Base-by-base conservation (phyloP, 768 basidiomycete species). In the Amanita thiersii region DNA sequence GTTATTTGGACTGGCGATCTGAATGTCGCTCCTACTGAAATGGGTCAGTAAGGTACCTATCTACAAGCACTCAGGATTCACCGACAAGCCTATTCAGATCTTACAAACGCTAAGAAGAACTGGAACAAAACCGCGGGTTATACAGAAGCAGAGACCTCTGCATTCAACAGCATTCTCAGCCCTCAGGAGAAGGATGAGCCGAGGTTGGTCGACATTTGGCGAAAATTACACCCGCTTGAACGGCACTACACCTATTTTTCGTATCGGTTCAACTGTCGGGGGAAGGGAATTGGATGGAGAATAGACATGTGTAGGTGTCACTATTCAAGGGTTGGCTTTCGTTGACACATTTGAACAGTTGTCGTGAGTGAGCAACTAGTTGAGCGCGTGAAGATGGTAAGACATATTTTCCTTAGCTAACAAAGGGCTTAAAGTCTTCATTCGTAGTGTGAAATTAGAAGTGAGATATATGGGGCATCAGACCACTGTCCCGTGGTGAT, bases 61-160 rank as follows among this genome's bases (percentile, higher is more conserved):
- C 34, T 25, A 23, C 24, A 9, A 12, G 17, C 14, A 12, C 14
- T 36, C 10, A 17, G 5, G 6, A 23, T 15, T 34, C 25, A 18
- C 34, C 23, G 37, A 35, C 11, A 36, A 7, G 3, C 14, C 8
- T 44, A 19, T 23, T 12, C 47, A 86, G 86, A 89, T 55, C 70
- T 89, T 12, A 50, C 76, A 8, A 81, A 87, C 49, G 61, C 80
- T 0, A 78, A 80, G 43, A 50, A 66, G 37, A 89, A 90, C 53
- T 90, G 86, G 86, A 90, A 92, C 59, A 92, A 92, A 56, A 79
- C 83, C 0, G 66, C 89, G 1, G 89, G 89, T 0, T 87, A 88
- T 56, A 92, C 89, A 0, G 77, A 86, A 52, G 77, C 71, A 5
- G 90, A 93, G 62, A 88, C 83, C 7, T 71, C 77, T 3, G 77